These are phyloP conservation scores for Fusarium palustre DNA, from an alignment of 2,329 filamentous ascomycete species.

Conservation along the genomic window DNA sequence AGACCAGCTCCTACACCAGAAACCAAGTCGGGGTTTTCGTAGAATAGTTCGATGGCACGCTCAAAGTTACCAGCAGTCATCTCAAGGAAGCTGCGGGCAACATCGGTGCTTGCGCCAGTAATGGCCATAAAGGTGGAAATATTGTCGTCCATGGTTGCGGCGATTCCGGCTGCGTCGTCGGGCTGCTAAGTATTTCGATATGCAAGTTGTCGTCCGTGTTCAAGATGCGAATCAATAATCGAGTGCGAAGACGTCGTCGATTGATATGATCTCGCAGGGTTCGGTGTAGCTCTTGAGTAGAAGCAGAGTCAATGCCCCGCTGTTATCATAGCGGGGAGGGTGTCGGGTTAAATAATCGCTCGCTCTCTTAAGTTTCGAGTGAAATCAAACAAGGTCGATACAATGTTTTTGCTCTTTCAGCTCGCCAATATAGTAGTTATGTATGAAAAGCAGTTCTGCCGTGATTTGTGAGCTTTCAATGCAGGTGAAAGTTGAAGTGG, in stretches of 20 bases:
- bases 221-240: neutral
- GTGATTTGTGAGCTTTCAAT: slow-evolving; percentile 6
- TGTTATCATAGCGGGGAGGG: slow-evolving; percentile 32
- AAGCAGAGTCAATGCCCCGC: slow-evolving; percentile 36
- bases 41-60: slow-evolving; percentile 90
- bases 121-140: slow-evolving; percentile 84
- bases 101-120: slow-evolving; percentile 78
- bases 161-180: slow-evolving; percentile 1
- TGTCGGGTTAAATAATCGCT: neutral
- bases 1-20: slow-evolving; percentile 52
- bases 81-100: slow-evolving; percentile 85
- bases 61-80: slow-evolving; percentile 86
- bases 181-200: neutral
- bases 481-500: slow-evolving; percentile 32
- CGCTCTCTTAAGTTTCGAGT: neutral
- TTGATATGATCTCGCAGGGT: slow-evolving; percentile 26
- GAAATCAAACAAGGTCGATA: neutral
- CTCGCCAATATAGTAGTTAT: neutral
- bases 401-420: neutral
- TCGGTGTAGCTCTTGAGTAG: slow-evolving; percentile 32
- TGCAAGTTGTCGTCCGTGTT: neutral
- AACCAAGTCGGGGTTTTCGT: slow-evolving; percentile 83
- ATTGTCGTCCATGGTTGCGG: slow-evolving; percentile 72
- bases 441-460: slow-evolving; percentile 4
- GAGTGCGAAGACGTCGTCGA: neutral